Percentiles rank a stretch among this genome's conserved stretches.
These are phyloP conservation scores for Malus hybrid DNA, from an alignment of 331 rosid species.

Conservation along the genomic window DNA sequence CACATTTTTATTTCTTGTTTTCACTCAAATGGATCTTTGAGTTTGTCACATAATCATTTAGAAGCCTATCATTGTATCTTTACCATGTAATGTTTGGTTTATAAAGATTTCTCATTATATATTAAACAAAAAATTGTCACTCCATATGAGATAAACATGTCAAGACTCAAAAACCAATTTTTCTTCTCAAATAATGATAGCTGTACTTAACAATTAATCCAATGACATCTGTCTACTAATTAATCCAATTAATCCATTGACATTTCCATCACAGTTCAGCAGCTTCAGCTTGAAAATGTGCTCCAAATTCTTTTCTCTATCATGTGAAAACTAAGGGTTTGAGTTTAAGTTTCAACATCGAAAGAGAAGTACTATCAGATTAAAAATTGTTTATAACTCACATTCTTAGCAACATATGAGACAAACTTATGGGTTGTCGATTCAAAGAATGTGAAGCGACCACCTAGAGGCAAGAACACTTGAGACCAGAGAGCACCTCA, in stretches of 20 bases:
- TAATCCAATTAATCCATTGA: too few species aligned
- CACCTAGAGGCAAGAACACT: neutral
- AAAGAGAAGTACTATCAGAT: neutral
- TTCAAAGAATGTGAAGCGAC: neutral
- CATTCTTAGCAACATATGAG: neutral
- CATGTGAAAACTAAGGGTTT: too few species aligned
- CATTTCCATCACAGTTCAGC: too few species aligned
- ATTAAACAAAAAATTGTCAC: neutral
- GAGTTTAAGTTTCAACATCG: too few species aligned
- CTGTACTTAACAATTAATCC: neutral
- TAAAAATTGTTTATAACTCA: neutral
- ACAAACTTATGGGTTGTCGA: neutral
- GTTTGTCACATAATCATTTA: slow-evolving; percentile 3
- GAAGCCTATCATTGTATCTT: neutral
- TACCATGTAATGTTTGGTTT: neutral
- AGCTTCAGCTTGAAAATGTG: too few species aligned
- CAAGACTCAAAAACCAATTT: neutral
- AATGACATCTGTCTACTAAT: neutral
- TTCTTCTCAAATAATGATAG: neutral
- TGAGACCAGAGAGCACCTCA: neutral
- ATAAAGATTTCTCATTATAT: too few species aligned
- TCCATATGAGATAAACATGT: neutral
- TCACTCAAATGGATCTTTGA: slow-evolving; percentile 7
- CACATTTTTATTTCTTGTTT: neutral
- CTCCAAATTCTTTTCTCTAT: too few species aligned